Evolutionary conservation across 1,284 basidiomycete genomes (phyloP).

Genomic region (Rhodofomes roseus): DNA sequence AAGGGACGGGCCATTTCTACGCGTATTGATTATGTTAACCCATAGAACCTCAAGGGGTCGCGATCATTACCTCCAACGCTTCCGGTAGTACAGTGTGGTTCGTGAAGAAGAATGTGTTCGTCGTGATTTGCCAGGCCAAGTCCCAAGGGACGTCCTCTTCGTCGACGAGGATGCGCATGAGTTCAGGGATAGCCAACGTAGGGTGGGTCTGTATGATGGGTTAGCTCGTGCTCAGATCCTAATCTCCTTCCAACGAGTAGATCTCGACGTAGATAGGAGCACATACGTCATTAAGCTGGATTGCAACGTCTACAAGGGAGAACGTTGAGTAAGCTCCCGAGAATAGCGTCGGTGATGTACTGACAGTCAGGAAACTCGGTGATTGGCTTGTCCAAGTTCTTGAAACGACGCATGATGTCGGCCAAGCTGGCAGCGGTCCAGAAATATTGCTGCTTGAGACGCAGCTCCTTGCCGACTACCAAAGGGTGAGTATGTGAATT

Average conservation of each 20-base stretch:
- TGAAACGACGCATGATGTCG: conserved; percentile 84
- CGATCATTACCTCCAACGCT: conserved; percentile 32
- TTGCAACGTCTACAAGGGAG: conserved; percentile 61
- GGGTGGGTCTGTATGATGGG: conserved; percentile 76
- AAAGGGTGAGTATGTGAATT: background rate
- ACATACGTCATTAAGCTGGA: conserved; percentile 83
- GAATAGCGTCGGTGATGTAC: conserved; percentile 21
- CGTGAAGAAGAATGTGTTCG: conserved; percentile 90
- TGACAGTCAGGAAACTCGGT: conserved; percentile 76
- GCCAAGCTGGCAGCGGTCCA: conserved; percentile 85
- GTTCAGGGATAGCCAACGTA: conserved; percentile 89
- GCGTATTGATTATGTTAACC: background rate
- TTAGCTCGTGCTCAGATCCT: background rate
- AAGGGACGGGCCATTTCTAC: conserved; percentile 83
- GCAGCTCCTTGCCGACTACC: conserved; percentile 83
- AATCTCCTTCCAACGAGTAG: background rate
- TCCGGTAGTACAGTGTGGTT: conserved; percentile 86
- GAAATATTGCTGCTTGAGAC: conserved; percentile 94
- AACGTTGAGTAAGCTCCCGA: background rate
- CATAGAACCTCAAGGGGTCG: background rate
- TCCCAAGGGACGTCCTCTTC: conserved; percentile 88
- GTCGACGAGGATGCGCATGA: conserved; percentile 86
- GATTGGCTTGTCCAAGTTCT: conserved; percentile 73
- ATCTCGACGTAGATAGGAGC: background rate
- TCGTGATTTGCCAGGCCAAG: conserved; percentile 82